Conservation (phyloP, 129 eudicot genomes). For the Oenanthe sinensis region DNA sequence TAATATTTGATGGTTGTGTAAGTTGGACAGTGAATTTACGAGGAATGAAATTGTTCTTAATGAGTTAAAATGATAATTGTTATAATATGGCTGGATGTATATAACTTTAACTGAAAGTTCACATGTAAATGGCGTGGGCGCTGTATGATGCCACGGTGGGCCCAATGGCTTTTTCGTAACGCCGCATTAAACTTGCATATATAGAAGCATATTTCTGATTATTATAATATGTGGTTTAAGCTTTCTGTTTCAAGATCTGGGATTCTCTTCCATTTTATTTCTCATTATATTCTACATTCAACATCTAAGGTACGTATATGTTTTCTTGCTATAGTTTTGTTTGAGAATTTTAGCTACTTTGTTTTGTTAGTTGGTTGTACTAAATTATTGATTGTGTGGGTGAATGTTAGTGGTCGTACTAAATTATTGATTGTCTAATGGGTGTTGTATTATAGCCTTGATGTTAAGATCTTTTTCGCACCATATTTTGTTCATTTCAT, state of each 20-base stretch:
- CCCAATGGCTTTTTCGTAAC: not conserved
- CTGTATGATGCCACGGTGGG: not conserved
- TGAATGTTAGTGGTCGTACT: not conserved
- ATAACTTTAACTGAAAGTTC: not conserved
- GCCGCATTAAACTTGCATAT: not conserved
- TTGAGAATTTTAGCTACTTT: too few species aligned
- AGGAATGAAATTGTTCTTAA: not conserved
- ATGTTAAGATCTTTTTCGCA: too few species aligned
- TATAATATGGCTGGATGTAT: not conserved
- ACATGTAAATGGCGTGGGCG: not conserved
- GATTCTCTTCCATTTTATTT: not conserved
- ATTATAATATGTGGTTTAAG: not conserved
- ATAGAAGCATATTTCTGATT: not conserved
- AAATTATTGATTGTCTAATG: too few species aligned
- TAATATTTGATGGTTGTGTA: too few species aligned
- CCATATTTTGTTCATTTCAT: too few species aligned
- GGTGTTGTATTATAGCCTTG: too few species aligned
- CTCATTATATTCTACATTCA: not conserved
- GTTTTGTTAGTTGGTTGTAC: not conserved
- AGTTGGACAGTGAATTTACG: too few species aligned
- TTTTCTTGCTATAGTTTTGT: not conserved
- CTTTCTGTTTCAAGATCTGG: not conserved
- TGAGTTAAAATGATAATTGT: not conserved
- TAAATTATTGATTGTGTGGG: not conserved
- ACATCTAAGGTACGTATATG: slow-evolving; percentile 1